phyloP scores from a whole-genome alignment of 352 stramenopile species.

The Globisporangium nodosum region DNA sequence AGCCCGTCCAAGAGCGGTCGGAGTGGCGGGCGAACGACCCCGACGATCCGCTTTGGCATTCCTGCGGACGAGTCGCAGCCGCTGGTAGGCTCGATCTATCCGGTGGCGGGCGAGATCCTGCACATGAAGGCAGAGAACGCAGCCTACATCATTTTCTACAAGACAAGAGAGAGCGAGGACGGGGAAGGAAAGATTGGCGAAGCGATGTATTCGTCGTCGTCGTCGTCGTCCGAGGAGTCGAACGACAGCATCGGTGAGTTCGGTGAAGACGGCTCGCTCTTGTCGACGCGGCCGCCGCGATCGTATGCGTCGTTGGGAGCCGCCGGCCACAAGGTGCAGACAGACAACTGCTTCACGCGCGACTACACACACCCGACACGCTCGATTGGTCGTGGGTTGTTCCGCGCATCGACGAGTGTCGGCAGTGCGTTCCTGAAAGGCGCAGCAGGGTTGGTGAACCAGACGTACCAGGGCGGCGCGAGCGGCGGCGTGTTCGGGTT shows the following conservation, averaged over 20 bases:
- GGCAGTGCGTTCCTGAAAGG: slow-evolving; percentile 82
- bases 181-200: slow-evolving; percentile 26
- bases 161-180: slow-evolving; percentile 39
- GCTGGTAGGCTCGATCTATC: slow-evolving; percentile 61
- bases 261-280: slow-evolving; percentile 26
- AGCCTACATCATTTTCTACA: slow-evolving; percentile 89
- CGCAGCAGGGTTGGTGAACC: slow-evolving; percentile 72
- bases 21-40: slow-evolving; percentile 45
- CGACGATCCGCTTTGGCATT: slow-evolving; percentile 46
- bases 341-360: slow-evolving; percentile 79
- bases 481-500: slow-evolving; percentile 84
- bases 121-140: slow-evolving; percentile 66
- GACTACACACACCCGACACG: slow-evolving; percentile 76
- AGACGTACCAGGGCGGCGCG: slow-evolving; percentile 82
- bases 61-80: slow-evolving; percentile 58
- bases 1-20: slow-evolving; percentile 32
- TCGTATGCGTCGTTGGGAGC: slow-evolving; percentile 79
- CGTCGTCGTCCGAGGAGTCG: slow-evolving; percentile 42
- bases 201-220: slow-evolving; percentile 43
- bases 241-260: slow-evolving; percentile 26
- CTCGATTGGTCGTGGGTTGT: slow-evolving; percentile 73
- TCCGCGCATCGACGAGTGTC: slow-evolving; percentile 82
- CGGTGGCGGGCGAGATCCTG: slow-evolving; percentile 65
- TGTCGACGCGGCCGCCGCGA: slow-evolving; percentile 32
- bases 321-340: slow-evolving; percentile 82